Evolutionary conservation across 805 yeast genomes (phyloP), one percentile per base, ranked within the genome.

Genomic region (Wickerhamomyces canadensis): DNA sequence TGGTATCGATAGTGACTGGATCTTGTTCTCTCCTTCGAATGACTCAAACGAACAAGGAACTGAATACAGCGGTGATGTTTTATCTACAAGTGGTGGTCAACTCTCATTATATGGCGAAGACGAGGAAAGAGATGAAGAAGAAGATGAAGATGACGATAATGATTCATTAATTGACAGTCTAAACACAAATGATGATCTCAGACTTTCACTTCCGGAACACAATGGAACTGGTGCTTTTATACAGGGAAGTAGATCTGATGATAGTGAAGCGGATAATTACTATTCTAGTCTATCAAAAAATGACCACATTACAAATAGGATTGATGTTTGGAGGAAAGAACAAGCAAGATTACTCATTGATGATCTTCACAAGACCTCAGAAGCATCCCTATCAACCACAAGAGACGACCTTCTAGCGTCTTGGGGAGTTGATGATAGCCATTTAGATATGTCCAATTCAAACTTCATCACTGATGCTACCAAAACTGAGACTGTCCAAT

Each of bases 381-480:
- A 19, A 17, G 27, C n/a, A 13, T 21, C 43, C 1, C 22, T 27
- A 12, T 18, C 33, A 7, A 33, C 42, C 16, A 33, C 19, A 17
- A 31, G 27, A 9, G 33, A 41, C 25, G 60, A 58, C 8, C 34
- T 56, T 2, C 37, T 58, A n/a, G 54, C 53, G 3, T 58, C 62
- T 1, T 60, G 64, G 64, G 64, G 62, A 17, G 56, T 57, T 36
- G 63, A 57, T 27, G 57, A 58, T 21, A 37, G 47, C 9, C 19
- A 44, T 30, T 19, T 38, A 19, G 27, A 28, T 18, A 46, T 32
- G 9, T n/a, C 34, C 3, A 30, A 37, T 1, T n/a, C 33, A 11
- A 36, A 38, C 16, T 31, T 5, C 27, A 34, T 17, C 13, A 19
- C 30, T 10, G 19, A n/a, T n/a, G n/a, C n/a, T n/a, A n/a, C n/a